phyloP scores from a whole-genome alignment of 176 grass and related monocot genomes.

The Avena atlantica region DNA sequence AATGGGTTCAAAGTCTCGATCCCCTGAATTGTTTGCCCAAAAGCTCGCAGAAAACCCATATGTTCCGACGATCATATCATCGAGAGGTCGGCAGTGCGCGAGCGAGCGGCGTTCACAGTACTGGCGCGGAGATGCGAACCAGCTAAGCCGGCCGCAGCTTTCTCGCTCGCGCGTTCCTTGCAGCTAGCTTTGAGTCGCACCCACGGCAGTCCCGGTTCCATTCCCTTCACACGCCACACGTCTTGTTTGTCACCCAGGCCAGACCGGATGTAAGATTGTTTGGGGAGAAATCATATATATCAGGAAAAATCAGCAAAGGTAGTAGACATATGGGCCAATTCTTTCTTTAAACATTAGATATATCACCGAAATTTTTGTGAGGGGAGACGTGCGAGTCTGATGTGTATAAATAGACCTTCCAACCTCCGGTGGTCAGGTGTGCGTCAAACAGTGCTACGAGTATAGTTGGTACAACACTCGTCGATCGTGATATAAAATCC shows the following conservation, averaged over 20 bases:
- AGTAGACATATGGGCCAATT: neutral
- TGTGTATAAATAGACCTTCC: slow-evolving; percentile 46
- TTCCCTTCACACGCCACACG: slow-evolving; percentile 33
- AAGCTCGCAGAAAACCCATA: neutral
- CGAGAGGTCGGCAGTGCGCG: neutral
- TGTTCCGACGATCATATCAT: neutral
- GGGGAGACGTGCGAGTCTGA: neutral
- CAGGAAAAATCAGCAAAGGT: neutral
- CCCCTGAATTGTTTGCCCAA: slow-evolving; percentile 14
- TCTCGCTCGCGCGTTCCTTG: neutral
- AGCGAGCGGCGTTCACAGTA: neutral
- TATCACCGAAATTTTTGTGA: neutral
- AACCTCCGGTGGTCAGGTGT: slow-evolving; percentile 13
- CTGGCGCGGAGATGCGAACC: slow-evolving; percentile 27
- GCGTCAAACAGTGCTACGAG: neutral
- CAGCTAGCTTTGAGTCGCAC: slow-evolving; percentile 46
- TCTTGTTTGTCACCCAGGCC: too few species aligned
- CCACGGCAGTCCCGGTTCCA: slow-evolving; percentile 44
- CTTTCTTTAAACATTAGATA: neutral
- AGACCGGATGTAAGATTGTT: neutral
- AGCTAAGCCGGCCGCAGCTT: slow-evolving; percentile 34
- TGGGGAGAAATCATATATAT: neutral
- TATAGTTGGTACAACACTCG: neutral
- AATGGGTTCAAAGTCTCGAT: neutral
- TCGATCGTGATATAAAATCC: slow-evolving; percentile 8